These are phyloP conservation scores for Daldinia concentrica DNA, from an alignment of 495 filamentous ascomycete species.

Conservation along the genomic window DNA sequence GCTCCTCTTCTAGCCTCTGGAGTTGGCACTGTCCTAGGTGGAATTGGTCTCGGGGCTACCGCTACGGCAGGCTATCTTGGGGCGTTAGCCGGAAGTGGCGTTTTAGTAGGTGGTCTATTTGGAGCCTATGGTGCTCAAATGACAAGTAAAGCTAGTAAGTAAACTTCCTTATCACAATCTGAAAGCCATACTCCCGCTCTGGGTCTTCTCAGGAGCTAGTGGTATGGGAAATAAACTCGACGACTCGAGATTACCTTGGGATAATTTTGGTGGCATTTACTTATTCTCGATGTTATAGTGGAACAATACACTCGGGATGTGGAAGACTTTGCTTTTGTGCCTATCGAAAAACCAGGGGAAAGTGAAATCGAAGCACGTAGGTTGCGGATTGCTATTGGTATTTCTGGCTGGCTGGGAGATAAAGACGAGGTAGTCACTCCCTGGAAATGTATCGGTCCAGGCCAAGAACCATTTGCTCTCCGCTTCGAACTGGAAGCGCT, in stretches of 20 bases:
- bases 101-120: constrained; percentile 86
- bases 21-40: constrained; percentile 82
- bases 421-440: constrained; percentile 75
- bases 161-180: constrained; percentile 47
- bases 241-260: not conserved
- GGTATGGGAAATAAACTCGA: not conserved
- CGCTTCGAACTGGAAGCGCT: constrained; percentile 85
- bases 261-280: constrained; percentile 53
- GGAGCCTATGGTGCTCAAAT: constrained; percentile 88
- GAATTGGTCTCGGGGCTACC: constrained; percentile 77
- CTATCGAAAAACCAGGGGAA: constrained; percentile 60
- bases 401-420: constrained; percentile 85
- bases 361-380: constrained; percentile 60
- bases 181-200: not conserved
- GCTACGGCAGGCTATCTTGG: constrained; percentile 84
- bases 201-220: not conserved
- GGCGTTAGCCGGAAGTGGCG: constrained; percentile 76
- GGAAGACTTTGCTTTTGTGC: constrained; percentile 89
- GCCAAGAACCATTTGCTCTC: constrained; percentile 83
- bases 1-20: constrained; percentile 88
- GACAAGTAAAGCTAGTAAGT: constrained; percentile 65
- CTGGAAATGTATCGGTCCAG: constrained; percentile 78
- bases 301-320: constrained; percentile 89
- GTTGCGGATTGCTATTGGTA: constrained; percentile 81
- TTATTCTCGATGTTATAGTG: constrained; percentile 61